A percentile compares a stretch with the other conserved stretches of the same genome.
Conservation (phyloP, 2,329 filamentous ascomycete species). For the Ramichloridium luteum region DNA sequence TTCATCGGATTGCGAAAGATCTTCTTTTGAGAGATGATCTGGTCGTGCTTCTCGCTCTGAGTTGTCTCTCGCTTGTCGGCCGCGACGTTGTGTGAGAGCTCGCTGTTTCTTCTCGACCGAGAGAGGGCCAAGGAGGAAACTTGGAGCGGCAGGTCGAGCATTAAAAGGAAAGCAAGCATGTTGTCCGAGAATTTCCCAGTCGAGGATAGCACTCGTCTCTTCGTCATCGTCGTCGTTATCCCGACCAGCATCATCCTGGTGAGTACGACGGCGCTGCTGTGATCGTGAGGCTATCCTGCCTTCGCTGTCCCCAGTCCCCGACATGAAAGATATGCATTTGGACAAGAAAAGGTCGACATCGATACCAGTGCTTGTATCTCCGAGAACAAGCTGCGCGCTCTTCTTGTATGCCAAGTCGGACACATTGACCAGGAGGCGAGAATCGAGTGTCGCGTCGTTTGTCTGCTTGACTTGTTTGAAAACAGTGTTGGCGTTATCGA, state of each 20-base stretch:
- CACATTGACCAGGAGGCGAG: constrained; percentile 67
- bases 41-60: constrained; percentile 59
- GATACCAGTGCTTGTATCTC: constrained; percentile 60
- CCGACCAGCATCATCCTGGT: constrained; percentile 9
- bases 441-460: constrained; percentile 79
- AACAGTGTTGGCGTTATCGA: constrained; percentile 41
- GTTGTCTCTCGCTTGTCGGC: constrained; percentile 55
- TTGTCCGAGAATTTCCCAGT: constrained; percentile 75
- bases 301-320: constrained; percentile 42
- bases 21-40: constrained; percentile 60
- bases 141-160: constrained; percentile 60
- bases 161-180: constrained; percentile 64
- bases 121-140: constrained; percentile 78
- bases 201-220: constrained; percentile 63
- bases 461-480: constrained; percentile 64
- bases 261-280: constrained; percentile 11
- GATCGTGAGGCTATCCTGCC: constrained; percentile 18
- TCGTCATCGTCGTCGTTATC: constrained; percentile 48
- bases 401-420: constrained; percentile 73
- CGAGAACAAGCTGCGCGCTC: constrained; percentile 59
- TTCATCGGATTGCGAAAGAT: constrained; percentile 64
- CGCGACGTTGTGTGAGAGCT: constrained; percentile 56
- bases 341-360: constrained; percentile 87
- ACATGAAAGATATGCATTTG: constrained; percentile 81
- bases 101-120: constrained; percentile 78